Percentiles rank a stretch among this genome's conserved stretches.
Evolutionary conservation across 2,329 filamentous ascomycete genomes (phyloP).

Genomic region (Trichophyton mentagrophytes): DNA sequence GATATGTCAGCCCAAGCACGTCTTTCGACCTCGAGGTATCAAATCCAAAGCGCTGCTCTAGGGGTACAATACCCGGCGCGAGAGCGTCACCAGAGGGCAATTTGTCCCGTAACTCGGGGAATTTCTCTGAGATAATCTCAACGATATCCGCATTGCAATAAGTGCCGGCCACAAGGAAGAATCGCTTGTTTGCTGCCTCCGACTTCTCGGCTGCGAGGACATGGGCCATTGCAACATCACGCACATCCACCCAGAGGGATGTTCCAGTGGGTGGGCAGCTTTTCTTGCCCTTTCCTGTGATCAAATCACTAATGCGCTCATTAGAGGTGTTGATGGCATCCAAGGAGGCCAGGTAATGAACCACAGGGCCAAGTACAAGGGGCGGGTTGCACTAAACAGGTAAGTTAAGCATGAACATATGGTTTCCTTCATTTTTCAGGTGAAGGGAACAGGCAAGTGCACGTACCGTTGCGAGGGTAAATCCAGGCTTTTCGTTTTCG

Average conservation of each 20-base stretch:
- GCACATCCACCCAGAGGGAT: constrained; percentile 46
- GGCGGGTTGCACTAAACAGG: constrained; percentile 39
- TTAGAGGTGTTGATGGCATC: constrained; percentile 63
- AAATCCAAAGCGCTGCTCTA: constrained; percentile 20
- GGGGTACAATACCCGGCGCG: constrained; percentile 19
- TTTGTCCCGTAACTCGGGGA: constrained; percentile 31
- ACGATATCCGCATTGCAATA: constrained; percentile 33
- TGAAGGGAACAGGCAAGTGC: background rate
- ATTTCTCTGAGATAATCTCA: constrained; percentile 30
- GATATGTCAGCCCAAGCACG: constrained; percentile 31
- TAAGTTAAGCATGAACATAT: background rate
- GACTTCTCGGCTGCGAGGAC: constrained; percentile 35
- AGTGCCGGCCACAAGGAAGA: constrained; percentile 32
- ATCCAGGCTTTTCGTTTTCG: constrained; percentile 42
- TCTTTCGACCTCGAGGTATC: constrained; percentile 31
- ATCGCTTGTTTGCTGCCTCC: constrained; percentile 35
- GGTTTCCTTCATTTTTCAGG: background rate
- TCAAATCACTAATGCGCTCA: constrained; percentile 49
- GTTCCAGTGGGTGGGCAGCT: constrained; percentile 46
- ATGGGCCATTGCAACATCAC: constrained; percentile 38
- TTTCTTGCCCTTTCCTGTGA: constrained; percentile 47
- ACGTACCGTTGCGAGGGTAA: constrained; percentile 46
- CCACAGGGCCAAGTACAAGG: constrained; percentile 50
- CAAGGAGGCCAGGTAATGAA: constrained; percentile 50
- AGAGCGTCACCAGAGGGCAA: constrained; percentile 26